A percentile compares a stretch with the other conserved stretches of the same genome.
Evolutionary conservation across 1,284 basidiomycete species (phyloP).

Genomic region (Blastosporella zonata): DNA sequence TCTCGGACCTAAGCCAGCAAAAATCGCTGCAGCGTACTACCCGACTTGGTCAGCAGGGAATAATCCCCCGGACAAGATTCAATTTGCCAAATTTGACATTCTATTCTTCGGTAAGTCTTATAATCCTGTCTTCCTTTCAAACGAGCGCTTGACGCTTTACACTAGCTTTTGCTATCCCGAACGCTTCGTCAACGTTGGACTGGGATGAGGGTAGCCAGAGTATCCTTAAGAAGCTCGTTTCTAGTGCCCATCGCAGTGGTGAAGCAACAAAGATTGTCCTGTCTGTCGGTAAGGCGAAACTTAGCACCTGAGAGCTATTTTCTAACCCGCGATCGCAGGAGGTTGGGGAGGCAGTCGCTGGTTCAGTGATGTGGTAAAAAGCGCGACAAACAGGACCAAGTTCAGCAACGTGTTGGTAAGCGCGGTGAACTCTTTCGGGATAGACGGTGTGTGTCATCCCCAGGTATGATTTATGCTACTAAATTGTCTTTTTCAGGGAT

Average conservation of each 20-base stretch:
- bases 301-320: neutral
- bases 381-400: conserved; percentile 43
- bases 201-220: conserved; percentile 48
- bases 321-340: conserved; percentile 26
- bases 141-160: neutral
- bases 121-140: neutral
- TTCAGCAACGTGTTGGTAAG: conserved; percentile 61
- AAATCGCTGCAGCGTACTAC: conserved; percentile 33
- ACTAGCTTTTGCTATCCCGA: conserved; percentile 61
- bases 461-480: neutral
- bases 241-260: conserved; percentile 47
- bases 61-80: conserved; percentile 61
- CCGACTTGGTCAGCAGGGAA: conserved; percentile 59
- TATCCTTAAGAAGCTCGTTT: conserved; percentile 49
- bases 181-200: conserved; percentile 43
- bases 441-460: conserved; percentile 52
- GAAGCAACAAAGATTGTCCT: conserved; percentile 54
- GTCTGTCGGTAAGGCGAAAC: conserved; percentile 53
- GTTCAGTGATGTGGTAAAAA: conserved; percentile 64
- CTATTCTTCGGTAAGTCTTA: conserved; percentile 53
- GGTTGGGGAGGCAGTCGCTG: conserved; percentile 56
- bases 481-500: conserved; percentile 39
- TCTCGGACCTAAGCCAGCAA: conserved; percentile 32
- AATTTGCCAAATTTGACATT: conserved; percentile 72
- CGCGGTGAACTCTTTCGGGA: conserved; percentile 58